phyloP scores from a whole-genome alignment of 495 filamentous ascomycete species.

The Pyronema omphalodes region DNA sequence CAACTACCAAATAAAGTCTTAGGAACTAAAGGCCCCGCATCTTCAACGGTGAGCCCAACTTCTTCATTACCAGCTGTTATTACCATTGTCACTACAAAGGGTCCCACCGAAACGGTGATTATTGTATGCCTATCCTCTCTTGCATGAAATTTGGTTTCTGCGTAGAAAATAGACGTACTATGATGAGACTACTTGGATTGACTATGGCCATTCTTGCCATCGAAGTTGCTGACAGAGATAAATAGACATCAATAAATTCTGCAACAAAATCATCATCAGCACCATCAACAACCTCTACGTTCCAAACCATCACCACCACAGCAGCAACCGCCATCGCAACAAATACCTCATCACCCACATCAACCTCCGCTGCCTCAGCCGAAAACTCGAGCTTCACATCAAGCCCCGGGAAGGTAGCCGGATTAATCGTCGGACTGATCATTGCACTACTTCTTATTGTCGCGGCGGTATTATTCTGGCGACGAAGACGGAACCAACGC shows the following conservation, averaged over 20 bases:
- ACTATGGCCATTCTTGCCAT: not conserved
- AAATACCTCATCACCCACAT: not conserved
- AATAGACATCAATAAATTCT: not conserved
- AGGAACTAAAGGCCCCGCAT: constrained; percentile 30
- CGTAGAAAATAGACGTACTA: not conserved
- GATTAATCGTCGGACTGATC: constrained; percentile 25
- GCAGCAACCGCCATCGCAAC: not conserved
- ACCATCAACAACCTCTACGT: not conserved
- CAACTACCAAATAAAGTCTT: constrained; percentile 28
- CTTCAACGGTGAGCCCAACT: constrained; percentile 23
- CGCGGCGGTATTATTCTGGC: constrained; percentile 18
- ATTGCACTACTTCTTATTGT: constrained; percentile 17
- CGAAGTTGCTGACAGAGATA: not conserved
- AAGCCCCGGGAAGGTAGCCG: constrained; percentile 22
- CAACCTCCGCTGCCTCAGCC: not conserved
- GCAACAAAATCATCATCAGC: not conserved
- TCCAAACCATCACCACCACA: not conserved
- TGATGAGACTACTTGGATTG: not conserved
- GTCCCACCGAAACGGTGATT: constrained; percentile 18
- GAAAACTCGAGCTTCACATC: constrained; percentile 16
- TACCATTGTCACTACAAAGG: constrained; percentile 11
- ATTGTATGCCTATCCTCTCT: constrained; percentile 19
- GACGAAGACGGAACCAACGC: constrained; percentile 8
- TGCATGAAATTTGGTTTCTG: not conserved
- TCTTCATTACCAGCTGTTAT: constrained; percentile 14